Evolutionary conservation across 2,329 filamentous ascomycete genomes (phyloP).

Genomic region (Lojkania enalia): DNA sequence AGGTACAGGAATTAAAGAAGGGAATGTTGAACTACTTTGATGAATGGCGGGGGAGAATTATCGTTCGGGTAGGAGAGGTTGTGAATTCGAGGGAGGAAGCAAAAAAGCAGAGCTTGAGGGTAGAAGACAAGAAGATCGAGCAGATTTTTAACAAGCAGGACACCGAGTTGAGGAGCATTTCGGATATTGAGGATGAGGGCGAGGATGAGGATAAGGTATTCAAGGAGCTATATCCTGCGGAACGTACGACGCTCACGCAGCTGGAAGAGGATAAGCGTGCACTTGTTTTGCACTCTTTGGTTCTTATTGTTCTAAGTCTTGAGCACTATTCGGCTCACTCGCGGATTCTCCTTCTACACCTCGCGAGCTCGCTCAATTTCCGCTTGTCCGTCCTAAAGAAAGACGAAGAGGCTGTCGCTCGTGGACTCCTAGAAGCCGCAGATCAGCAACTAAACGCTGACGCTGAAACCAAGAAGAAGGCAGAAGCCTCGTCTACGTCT

Average conservation of each 20-base stretch:
- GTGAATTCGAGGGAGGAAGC: conserved; percentile 46
- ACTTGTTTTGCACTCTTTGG: conserved; percentile 70
- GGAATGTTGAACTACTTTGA: conserved; percentile 73
- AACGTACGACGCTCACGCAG: conserved; percentile 55
- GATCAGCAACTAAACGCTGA: conserved; percentile 72
- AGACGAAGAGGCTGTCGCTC: conserved; percentile 75
- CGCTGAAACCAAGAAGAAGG: conserved; percentile 72
- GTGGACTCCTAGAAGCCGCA: conserved; percentile 73
- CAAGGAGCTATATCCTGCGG: conserved; percentile 46
- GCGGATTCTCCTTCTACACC: conserved; percentile 68
- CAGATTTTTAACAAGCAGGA: conserved; percentile 34
- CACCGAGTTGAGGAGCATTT: conserved; percentile 29
- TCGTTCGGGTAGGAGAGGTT: conserved; percentile 72
- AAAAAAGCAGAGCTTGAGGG: conserved; percentile 31
- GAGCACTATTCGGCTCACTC: conserved; percentile 78
- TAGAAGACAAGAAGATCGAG: conserved; percentile 23
- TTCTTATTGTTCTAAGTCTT: conserved; percentile 74
- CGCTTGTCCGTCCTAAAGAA: conserved; percentile 65
- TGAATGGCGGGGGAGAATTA: conserved; percentile 75
- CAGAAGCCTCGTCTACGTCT: conserved; percentile 65
- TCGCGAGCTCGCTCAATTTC: conserved; percentile 73
- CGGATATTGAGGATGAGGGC: conserved; percentile 28
- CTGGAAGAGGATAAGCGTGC: conserved; percentile 64
- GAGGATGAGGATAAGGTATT: conserved; percentile 45
- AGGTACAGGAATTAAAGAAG: conserved; percentile 68